These are phyloP conservation scores for Fusarium bulbicola DNA, from an alignment of 2,329 filamentous ascomycete genomes.

Conservation along the genomic window DNA sequence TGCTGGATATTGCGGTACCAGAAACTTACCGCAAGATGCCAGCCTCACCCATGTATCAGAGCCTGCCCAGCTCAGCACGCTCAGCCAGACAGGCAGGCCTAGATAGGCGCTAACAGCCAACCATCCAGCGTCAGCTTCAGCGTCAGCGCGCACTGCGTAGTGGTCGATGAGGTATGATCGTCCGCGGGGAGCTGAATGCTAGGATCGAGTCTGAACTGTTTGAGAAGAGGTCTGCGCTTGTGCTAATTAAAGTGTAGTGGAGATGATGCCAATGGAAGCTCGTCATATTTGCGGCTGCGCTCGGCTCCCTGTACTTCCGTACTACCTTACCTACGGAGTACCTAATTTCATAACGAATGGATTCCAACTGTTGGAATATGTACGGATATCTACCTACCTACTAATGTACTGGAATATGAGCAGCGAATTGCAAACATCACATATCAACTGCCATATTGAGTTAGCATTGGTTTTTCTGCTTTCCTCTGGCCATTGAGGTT, in stretches of 20 bases:
- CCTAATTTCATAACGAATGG: neutral
- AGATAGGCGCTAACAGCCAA: conserved; percentile 25
- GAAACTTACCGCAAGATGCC: conserved; percentile 11
- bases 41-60: conserved; percentile 3
- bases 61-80: conserved; percentile 1
- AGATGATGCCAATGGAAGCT: neutral
- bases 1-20: conserved; percentile 5
- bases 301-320: conserved; percentile 25
- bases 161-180: conserved; percentile 30
- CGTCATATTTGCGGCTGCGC: conserved; percentile 15
- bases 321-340: neutral
- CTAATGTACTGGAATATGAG: neutral
- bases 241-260: conserved; percentile 26
- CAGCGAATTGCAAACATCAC: neutral
- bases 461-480: neutral
- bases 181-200: conserved; percentile 16
- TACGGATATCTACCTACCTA: neutral
- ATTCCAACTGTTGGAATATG: neutral
- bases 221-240: conserved; percentile 2
- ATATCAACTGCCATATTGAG: neutral
- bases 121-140: conserved; percentile 29
- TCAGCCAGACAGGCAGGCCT: conserved; percentile 18
- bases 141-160: conserved; percentile 25
- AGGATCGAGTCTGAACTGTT: conserved; percentile 7
- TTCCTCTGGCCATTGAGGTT: neutral